Evolutionary conservation across 768 basidiomycete genomes (phyloP).

Genomic region (Suillus subluteus): DNA sequence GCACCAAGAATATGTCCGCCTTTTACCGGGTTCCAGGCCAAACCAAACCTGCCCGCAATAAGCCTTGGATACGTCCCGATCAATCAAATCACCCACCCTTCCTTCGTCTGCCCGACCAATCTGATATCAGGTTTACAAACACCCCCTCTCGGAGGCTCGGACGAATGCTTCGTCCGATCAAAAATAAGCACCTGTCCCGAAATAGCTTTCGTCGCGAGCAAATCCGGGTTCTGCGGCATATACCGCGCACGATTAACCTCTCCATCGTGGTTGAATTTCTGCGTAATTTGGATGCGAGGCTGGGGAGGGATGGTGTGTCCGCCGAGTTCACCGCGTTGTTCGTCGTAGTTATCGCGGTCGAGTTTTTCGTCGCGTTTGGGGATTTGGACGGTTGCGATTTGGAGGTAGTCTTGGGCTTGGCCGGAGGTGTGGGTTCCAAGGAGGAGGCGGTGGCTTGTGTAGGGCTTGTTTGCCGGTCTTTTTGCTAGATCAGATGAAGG

Average conservation of each 20-base stretch:
- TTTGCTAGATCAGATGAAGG: conserved; percentile 1
- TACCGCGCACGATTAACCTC: conserved; percentile 98
- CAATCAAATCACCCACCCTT: conserved; percentile 67
- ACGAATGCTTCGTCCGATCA: conserved; percentile 96
- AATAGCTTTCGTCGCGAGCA: conserved; percentile 94
- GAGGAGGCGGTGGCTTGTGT: conserved; percentile 91
- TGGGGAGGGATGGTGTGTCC: conserved; percentile 84
- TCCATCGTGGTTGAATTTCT: conserved; percentile 92
- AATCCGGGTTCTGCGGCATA: conserved; percentile 98
- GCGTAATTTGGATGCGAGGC: conserved; percentile 86
- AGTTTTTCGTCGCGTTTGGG: conserved; percentile 87
- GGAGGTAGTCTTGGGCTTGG: conserved; percentile 91
- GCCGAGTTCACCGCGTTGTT: conserved; percentile 94
- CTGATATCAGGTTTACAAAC: conserved; percentile 89
- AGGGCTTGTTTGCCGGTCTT: conserved; percentile 90
- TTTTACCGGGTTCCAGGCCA: conserved; percentile 90
- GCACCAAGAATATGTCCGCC: conserved; percentile 86
- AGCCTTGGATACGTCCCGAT: conserved; percentile 8
- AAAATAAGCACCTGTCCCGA: conserved; percentile 93
- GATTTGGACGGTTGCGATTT: conserved; percentile 93
- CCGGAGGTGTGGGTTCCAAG: conserved; percentile 98
- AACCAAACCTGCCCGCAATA: conserved; percentile 72
- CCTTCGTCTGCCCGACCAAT: conserved; percentile 86
- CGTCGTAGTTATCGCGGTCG: conserved; percentile 81
- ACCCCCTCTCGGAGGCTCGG: conserved; percentile 85